Percentiles rank a stretch among this genome's conserved stretches.
Conservation (phyloP, 2,329 filamentous ascomycete species). For the Chrysoporthe austroafricana region DNA sequence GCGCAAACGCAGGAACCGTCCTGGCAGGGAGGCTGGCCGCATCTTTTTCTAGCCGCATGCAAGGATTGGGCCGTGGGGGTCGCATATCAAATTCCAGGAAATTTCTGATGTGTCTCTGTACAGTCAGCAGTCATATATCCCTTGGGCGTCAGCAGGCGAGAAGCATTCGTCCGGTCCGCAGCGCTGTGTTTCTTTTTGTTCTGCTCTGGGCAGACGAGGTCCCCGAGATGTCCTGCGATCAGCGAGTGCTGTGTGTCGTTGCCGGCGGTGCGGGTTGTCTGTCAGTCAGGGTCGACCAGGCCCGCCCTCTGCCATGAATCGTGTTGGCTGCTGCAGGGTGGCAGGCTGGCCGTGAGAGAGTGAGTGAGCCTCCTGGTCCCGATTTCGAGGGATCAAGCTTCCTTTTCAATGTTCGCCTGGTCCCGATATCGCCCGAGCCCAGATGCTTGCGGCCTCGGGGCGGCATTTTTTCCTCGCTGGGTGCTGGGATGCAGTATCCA, state of each 20-base stretch:
- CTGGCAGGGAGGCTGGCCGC: slow-evolving; percentile 19
- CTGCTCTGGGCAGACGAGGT: slow-evolving; percentile 4
- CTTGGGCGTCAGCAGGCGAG: not conserved
- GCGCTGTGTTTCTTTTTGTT: not conserved
- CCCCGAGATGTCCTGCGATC: not conserved
- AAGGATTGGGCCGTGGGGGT: slow-evolving; percentile 27
- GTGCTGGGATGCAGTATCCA: slow-evolving; percentile 34
- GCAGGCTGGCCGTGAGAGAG: not conserved
- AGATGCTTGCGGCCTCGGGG: slow-evolving; percentile 27
- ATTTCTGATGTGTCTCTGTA: not conserved
- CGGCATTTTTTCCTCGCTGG: slow-evolving; percentile 33
- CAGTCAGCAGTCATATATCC: not conserved
- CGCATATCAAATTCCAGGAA: slow-evolving; percentile 19
- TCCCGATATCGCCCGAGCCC: slow-evolving; percentile 30
- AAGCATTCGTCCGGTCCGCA: not conserved
- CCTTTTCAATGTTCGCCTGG: slow-evolving; percentile 17
- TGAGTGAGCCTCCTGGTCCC: not conserved
- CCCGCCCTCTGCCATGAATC: slow-evolving; percentile 18
- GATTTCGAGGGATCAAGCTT: slow-evolving; percentile 13
- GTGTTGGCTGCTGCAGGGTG: slow-evolving; percentile 20
- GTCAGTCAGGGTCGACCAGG: not conserved
- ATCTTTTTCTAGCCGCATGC: slow-evolving; percentile 26
- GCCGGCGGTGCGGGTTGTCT: not conserved
- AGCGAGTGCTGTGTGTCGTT: slow-evolving; percentile 8
- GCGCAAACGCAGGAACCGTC: slow-evolving; percentile 19